phyloP scores from a whole-genome alignment of 208 protist species.

The Endotrypanum monterogeii region DNA sequence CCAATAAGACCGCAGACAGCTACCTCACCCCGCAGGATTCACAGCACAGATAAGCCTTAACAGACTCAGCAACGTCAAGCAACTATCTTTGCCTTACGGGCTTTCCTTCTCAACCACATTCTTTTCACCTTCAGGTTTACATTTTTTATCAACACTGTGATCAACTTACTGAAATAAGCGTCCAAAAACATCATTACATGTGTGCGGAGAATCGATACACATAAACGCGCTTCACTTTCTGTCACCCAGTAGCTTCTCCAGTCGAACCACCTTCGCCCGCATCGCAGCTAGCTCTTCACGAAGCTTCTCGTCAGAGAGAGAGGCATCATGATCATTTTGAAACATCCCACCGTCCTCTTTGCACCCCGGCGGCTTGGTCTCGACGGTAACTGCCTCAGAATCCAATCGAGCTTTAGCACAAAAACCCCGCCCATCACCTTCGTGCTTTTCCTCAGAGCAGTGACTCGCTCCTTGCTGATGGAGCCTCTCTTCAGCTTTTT shows the following conservation, averaged over 20 bases:
- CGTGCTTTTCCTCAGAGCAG: slow-evolving; percentile 28
- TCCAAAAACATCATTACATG: not conserved
- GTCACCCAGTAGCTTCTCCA: slow-evolving; percentile 51
- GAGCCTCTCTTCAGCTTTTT: slow-evolving; percentile 52
- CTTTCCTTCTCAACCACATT: not conserved
- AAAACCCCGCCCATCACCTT: slow-evolving; percentile 11
- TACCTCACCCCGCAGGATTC: not conserved
- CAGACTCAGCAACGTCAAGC: not conserved
- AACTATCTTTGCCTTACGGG: not conserved
- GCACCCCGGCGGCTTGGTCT: not conserved
- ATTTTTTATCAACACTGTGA: too few relatives aligned
- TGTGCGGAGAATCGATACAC: not conserved
- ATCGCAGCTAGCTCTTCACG: slow-evolving; percentile 51
- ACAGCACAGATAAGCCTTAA: not conserved
- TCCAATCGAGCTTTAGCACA: not conserved
- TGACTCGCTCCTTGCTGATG: slow-evolving; percentile 24
- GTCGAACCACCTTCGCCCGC: slow-evolving; percentile 48
- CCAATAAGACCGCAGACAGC: too few relatives aligned
- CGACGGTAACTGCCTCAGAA: not conserved
- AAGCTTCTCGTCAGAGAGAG: slow-evolving; percentile 19
- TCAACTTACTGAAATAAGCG: not conserved
- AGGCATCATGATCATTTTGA: not conserved
- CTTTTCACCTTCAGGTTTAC: not conserved
- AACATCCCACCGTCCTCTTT: not conserved
- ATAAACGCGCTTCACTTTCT: slow-evolving; percentile 19